Conservation (phyloP, 2,329 filamentous ascomycete genomes). For the Penicillium sp. region DNA sequence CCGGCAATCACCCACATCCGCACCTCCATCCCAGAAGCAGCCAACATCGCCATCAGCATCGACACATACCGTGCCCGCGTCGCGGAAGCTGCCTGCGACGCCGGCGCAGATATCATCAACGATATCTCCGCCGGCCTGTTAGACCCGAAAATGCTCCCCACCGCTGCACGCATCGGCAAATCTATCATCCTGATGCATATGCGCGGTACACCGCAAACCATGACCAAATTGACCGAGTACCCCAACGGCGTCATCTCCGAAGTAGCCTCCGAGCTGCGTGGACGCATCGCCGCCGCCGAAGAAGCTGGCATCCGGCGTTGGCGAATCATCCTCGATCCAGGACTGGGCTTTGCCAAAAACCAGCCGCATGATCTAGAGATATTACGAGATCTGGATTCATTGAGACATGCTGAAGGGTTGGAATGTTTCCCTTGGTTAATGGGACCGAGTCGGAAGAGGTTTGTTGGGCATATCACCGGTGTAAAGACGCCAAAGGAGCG, state of each 20-base stretch:
- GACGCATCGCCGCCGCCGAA: conserved; percentile 74
- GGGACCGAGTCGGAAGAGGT: conserved; percentile 85
- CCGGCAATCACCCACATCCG: conserved; percentile 78
- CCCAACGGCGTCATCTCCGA: conserved; percentile 67
- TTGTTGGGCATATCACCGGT: conserved; percentile 81
- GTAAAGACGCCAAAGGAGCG: conserved; percentile 71
- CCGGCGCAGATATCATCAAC: conserved; percentile 91
- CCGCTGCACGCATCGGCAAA: conserved; percentile 74
- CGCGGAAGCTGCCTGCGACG: conserved; percentile 72
- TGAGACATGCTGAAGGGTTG: conserved; percentile 52
- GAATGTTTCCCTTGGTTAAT: conserved; percentile 82
- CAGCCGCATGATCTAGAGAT: conserved; percentile 79
- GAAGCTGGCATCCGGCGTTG: conserved; percentile 82
- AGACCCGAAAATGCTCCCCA: conserved; percentile 79
- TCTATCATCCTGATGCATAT: conserved; percentile 91
- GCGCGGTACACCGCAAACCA: conserved; percentile 82
- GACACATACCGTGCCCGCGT: conserved; percentile 91
- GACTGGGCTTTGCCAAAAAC: conserved; percentile 90
- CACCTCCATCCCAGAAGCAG: conserved; percentile 61
- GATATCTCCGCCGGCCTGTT: conserved; percentile 84
- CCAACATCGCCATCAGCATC: conserved; percentile 74
- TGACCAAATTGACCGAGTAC: conserved; percentile 72
- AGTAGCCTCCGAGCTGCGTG: conserved; percentile 69
- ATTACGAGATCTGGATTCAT: conserved; percentile 66
- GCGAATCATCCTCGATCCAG: conserved; percentile 93